Base-by-base conservation (phyloP, 371 early-diverging fungal genomes). In the Rhizomucor miehei region DNA sequence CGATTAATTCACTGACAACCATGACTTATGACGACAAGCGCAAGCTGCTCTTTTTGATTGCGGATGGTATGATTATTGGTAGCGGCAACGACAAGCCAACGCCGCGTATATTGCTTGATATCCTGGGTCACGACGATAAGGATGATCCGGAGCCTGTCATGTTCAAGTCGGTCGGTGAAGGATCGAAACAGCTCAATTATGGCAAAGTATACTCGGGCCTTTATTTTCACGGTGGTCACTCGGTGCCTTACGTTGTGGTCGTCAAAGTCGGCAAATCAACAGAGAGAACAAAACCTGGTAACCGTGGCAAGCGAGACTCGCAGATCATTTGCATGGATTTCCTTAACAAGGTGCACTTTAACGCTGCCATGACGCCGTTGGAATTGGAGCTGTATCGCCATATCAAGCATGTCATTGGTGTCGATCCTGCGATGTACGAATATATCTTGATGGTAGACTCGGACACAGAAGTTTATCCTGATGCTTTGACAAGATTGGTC, bases 301-400 rank as follows among this genome's bases (percentile, higher is more conserved):
- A 99, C 65, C 84, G 99, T 55, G 99, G 99, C 59, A 99, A 99
- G 69, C 88, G 99, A 55, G 99, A 99, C 75, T 95, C 95, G 19
- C 99, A 99, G 71, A 89, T 99, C 45, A 85, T 99, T 52, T 75
- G 98, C 44, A 98, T 99, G 97, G 86, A 89, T 49, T 99, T 98
- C 79, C 84, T 98, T 59, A 83, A 86, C 61, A 89, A 91, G 60
- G 86, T 96, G 37, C 84, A 90, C 49, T 95, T 94, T 75, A 85
- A 94, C 52, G 92, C 94, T 54, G 88, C 90, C 44, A 90, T 98
- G 93, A 91, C 91, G 0, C 89, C 94, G 9, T 73, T 99, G 37
- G 98, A 99, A 69, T 84, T 88, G 56, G 96, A 95, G 48, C 76
- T 99, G 16, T 98, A 93, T 69, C 80, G 84, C 65, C 90, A 94